Evolutionary conservation across 2,329 filamentous ascomycete species (phyloP), one percentile per base, ranked within the genome.

Genomic region (Dendryphion nanum): DNA sequence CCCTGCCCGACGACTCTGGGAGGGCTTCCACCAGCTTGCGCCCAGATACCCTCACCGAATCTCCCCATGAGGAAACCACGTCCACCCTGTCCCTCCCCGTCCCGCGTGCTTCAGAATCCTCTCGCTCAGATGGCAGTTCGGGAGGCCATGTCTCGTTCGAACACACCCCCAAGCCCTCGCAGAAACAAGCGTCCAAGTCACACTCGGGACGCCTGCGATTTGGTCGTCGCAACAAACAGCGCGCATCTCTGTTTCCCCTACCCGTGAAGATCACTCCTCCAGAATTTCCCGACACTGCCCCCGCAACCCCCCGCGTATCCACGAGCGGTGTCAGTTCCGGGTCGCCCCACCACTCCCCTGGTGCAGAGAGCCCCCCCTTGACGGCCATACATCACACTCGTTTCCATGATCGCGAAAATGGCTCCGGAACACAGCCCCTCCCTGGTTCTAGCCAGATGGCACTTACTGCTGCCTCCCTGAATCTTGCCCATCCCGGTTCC

Each of bases 51-150:
- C 77, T 80, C 50, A 74, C 79, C 38, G 74, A 78, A 18, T 83
- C 83, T 41, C 76, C 77, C 31, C 80, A 83, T 34, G 73, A 77
- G 14, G 81, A 85, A 45, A 71, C 73, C 18, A 74, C 74, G 18
- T 79, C 81, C 12, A 74, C 79, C 3, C 69, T 88, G 42, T 80
- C 81, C 6, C 73, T 85, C 15, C 80, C 83, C 8, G 70, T 79
- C 19, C 77, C 78, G 46, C 75, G 87, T 28, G 69, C 85, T 18
- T 93, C 87, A 4, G 91, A 96, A 57, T 96, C 91, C 2, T 95
- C 89, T 2, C 80, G 86, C 50, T 96, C 91, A 18, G 90, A 96
- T 63, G 86, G 80, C 30, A 95, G 87, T 67, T 86, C 83, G 13
- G 81, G 76, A 29, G 63, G 59, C 19, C 63, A 67, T 38, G 48